Base-by-base conservation (phyloP, 2,329 filamentous ascomycete species). In the Elsinoe fawcettii region DNA sequence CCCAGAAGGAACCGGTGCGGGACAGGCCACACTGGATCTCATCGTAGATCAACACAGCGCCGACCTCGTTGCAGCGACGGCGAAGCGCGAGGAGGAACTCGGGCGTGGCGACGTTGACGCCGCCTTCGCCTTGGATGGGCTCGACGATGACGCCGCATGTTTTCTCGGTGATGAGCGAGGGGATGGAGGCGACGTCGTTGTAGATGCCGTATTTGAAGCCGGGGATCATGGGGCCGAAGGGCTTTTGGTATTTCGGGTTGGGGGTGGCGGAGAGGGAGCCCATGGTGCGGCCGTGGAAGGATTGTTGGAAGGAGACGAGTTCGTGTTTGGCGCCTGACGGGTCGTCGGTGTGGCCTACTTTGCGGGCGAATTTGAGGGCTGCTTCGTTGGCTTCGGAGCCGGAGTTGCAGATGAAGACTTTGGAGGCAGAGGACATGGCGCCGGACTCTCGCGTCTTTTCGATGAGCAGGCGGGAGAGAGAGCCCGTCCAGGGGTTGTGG, bases 321-420 rank as follows among this genome's bases (percentile, higher is more conserved):
- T 96, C 90, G 65, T 82, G 73, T 75, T 97, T 96, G 51, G 65
- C 66, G 55, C 68, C 68, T 44, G 68, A 65, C n/a, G 66, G 61
- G 43, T 67, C 63, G 12, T 64, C 58, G 36, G 57, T 66, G 71
- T 92, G 92, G 65, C 90, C 91, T 20, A 87, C 85, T 74, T 99
- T 99, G 65, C 93, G 83, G 18, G 92, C 88, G 67, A 99, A 97
- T 73, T 99, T 99, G 71, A 99, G 87, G 34, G 92, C 93, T 1
- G 92, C 93, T 75, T 99, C 93, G 72, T 99, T 99, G 69, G 93
- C 93, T 75, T 99, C 93, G 60, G 88, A 89, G 59, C 93, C 93
- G 3, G 91, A 96, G 75, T 99, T 99, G 77, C 90, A 96, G 63
- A 99, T 81, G 69, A 99, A 99, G 2, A 89, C 90, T 58, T 88